Percentiles rank a stretch among this genome's conserved stretches.
Evolutionary conservation across 1,284 basidiomycete genomes (phyloP).

Genomic region (Fomitopsis schrenkii): DNA sequence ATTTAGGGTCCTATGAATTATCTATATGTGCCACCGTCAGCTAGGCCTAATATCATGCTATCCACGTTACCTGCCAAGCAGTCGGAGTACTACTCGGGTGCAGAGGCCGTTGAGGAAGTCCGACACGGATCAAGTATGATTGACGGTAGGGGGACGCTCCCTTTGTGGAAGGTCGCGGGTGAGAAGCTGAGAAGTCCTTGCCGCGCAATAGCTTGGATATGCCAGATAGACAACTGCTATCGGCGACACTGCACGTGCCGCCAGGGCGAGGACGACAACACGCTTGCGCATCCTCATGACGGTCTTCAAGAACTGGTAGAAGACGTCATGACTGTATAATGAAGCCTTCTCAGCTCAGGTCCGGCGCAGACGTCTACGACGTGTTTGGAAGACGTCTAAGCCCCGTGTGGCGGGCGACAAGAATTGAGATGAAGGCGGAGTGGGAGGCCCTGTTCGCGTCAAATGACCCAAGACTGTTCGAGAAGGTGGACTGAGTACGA

Average conservation of each 20-base stretch:
- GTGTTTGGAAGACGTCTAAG: neutral
- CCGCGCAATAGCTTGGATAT: neutral
- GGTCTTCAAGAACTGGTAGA: neutral
- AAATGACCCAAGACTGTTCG: neutral
- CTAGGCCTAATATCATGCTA: neutral
- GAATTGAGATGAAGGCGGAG: neutral
- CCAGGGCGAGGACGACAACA: too few species aligned
- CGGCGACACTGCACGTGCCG: too few species aligned
- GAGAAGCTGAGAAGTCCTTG: neutral
- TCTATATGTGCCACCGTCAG: neutral
- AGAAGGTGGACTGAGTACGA: neutral
- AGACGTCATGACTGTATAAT: neutral
- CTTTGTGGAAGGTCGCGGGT: neutral
- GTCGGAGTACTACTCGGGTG: neutral
- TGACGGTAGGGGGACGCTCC: neutral
- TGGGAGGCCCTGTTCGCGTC: neutral
- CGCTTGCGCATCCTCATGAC: too few species aligned
- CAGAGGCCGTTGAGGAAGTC: neutral
- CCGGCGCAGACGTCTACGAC: neutral
- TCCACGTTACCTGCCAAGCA: conserved; percentile 1
- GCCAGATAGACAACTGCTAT: neutral
- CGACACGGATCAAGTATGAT: neutral
- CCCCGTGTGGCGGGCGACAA: neutral
- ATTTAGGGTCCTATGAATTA: neutral
- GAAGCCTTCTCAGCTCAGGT: neutral